A percentile compares a stretch with the other conserved stretches of the same genome.
Conservation (phyloP, 805 yeast genomes). For the Naumovozyma castellii region DNA sequence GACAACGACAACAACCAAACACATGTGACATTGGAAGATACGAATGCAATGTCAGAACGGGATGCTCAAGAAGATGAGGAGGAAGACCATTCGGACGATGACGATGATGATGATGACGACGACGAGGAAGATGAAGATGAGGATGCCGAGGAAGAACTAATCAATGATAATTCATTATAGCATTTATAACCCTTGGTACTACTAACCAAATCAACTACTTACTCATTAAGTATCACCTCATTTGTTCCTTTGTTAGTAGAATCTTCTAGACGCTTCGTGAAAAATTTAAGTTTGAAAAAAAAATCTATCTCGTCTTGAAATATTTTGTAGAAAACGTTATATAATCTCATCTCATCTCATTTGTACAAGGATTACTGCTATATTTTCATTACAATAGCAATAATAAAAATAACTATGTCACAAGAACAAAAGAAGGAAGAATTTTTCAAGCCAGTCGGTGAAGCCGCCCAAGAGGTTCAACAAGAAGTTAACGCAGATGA, state of each 20-base stretch:
- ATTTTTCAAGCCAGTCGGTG: conserved; percentile 52
- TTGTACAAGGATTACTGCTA: too few relatives aligned
- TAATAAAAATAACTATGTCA: conserved; percentile 1
- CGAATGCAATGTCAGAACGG: too few relatives aligned
- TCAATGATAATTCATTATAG: neutral
- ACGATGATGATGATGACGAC: neutral
- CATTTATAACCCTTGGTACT: neutral
- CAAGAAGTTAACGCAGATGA: conserved; percentile 26
- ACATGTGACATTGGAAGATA: too few relatives aligned
- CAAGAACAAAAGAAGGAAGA: conserved; percentile 23
- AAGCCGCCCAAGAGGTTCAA: conserved; percentile 42
- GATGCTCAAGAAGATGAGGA: neutral
- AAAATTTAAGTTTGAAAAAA: too few relatives aligned
- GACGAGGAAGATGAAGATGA: neutral
- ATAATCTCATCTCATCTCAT: neutral
- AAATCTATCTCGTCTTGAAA: too few relatives aligned
- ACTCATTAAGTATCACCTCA: too few relatives aligned
- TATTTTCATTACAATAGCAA: neutral
- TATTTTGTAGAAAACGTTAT: too few relatives aligned
- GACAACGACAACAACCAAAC: too few relatives aligned
- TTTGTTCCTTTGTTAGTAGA: too few relatives aligned
- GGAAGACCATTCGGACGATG: neutral
- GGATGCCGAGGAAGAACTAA: neutral
- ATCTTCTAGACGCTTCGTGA: neutral
- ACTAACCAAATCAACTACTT: too few relatives aligned